Percentiles rank a stretch among this genome's conserved stretches.
These are phyloP conservation scores for Pythium guiyangense DNA, from an alignment of 352 stramenopile species.

Conservation along the genomic window DNA sequence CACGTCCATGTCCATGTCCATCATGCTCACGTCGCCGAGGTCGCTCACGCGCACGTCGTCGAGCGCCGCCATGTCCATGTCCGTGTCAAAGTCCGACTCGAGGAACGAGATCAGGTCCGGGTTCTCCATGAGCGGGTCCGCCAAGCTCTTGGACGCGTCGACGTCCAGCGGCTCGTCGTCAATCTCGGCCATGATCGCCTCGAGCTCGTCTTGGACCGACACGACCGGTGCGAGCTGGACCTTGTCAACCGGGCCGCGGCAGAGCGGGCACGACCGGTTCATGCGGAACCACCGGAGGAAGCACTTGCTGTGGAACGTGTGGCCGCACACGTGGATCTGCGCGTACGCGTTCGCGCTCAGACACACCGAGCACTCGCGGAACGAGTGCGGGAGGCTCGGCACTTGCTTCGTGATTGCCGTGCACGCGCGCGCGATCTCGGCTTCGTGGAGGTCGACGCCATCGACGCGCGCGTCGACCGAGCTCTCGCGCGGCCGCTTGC, in stretches of 20 bases:
- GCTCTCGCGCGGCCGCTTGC: constrained; percentile 15
- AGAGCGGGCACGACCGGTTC: constrained; percentile 73
- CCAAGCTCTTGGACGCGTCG: constrained; percentile 18
- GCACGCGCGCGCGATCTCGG: constrained; percentile 58
- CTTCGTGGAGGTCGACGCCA: constrained; percentile 58
- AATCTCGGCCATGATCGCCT: constrained; percentile 75
- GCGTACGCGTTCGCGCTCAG: constrained; percentile 65
- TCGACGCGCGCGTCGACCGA: constrained; percentile 10
- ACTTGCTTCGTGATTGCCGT: constrained; percentile 44
- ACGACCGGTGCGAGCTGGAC: constrained; percentile 47
- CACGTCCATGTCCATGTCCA: constrained; percentile 25
- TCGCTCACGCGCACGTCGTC: constrained; percentile 33
- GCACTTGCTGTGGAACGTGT: constrained; percentile 77
- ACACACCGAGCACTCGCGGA: constrained; percentile 70
- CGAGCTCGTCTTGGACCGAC: constrained; percentile 56
- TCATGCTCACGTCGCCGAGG: constrained; percentile 22
- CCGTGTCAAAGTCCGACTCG: constrained; percentile 45
- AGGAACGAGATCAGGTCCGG: constrained; percentile 50
- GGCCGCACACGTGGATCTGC: constrained; percentile 60
- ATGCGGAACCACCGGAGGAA: constrained; percentile 76
- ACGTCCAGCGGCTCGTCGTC: constrained; percentile 41
- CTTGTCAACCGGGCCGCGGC: constrained; percentile 53
- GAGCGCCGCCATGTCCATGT: constrained; percentile 65
- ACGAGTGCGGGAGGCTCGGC: constrained; percentile 43
- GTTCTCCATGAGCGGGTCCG: constrained; percentile 32